phyloP scores from a whole-genome alignment of 306 rosid genomes.

The Citrullus amarus region DNA sequence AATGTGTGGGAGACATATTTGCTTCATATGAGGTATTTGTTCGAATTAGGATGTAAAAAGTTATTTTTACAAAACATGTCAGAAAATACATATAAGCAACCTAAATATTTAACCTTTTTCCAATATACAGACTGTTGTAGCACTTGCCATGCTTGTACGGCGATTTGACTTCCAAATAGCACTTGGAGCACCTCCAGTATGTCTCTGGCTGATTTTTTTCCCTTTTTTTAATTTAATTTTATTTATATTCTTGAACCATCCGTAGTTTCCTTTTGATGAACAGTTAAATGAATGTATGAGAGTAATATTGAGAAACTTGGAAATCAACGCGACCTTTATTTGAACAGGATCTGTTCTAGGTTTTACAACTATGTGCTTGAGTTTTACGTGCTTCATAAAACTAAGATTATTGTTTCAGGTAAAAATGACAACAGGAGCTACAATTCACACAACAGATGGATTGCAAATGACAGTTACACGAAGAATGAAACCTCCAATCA shows the following conservation, averaged over 20 bases:
- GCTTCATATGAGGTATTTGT: constrained; percentile 77
- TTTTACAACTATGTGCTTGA: not conserved
- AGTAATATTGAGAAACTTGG: not conserved
- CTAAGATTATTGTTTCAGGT: constrained; percentile 39
- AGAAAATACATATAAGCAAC: not conserved
- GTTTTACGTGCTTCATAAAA: not conserved
- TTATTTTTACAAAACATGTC: not conserved
- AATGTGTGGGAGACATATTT: constrained; percentile 86
- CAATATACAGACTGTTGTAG: constrained; percentile 58
- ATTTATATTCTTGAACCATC: not conserved
- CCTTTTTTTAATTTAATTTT: not conserved
- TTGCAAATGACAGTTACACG: constrained; percentile 73
- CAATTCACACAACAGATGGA: constrained; percentile 91
- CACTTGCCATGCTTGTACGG: constrained; percentile 81
- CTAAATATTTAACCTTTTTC: constrained; percentile 1
- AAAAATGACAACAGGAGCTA: constrained; percentile 91
- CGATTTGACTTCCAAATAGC: constrained; percentile 83
- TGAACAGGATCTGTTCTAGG: not conserved
- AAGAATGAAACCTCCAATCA: constrained; percentile 64
- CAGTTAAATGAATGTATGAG: not conserved
- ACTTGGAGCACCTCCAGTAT: constrained; percentile 83
- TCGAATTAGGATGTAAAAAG: not conserved
- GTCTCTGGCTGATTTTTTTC: not conserved
- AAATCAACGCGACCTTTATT: not conserved
- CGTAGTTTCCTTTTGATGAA: not conserved